Percentiles rank a stretch among this genome's conserved stretches.
Evolutionary conservation across 202 grass and related monocot genomes (phyloP).

Genomic region (Schoenoplectus tabernaemontani): DNA sequence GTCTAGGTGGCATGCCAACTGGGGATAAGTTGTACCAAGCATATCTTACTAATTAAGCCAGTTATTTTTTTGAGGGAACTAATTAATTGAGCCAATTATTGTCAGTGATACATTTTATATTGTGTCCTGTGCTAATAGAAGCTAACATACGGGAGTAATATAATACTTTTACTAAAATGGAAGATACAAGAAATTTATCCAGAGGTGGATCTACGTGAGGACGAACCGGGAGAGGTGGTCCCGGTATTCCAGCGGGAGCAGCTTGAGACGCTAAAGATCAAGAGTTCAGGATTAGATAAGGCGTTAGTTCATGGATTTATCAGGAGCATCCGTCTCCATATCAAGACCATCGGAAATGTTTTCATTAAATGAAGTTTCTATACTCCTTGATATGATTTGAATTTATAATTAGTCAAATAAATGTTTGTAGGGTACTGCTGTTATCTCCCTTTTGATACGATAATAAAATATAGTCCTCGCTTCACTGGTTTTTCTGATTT

Average conservation of each 20-base stretch:
- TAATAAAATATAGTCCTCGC: background rate
- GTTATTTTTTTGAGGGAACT: background rate
- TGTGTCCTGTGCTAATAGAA: background rate
- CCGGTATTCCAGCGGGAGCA: background rate
- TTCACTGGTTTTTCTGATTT: background rate
- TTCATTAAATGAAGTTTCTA: background rate
- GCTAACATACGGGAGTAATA: background rate
- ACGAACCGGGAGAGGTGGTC: too few relatives aligned
- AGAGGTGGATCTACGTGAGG: too few relatives aligned
- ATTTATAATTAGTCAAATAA: background rate
- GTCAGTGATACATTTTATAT: background rate
- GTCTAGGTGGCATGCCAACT: background rate
- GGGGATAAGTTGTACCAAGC: background rate
- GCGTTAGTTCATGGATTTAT: background rate
- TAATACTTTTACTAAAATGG: background rate
- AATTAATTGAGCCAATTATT: too few relatives aligned
- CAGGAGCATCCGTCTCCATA: background rate
- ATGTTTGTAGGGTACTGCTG: background rate
- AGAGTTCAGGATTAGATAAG: background rate
- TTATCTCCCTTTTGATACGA: too few relatives aligned
- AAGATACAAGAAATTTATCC: background rate
- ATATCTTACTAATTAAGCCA: background rate
- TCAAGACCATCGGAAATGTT: background rate
- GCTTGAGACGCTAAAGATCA: background rate
- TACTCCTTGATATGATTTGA: background rate